These are phyloP conservation scores for Cordyceps cicadae DNA, from an alignment of 2,329 filamentous ascomycete genomes.

Conservation along the genomic window DNA sequence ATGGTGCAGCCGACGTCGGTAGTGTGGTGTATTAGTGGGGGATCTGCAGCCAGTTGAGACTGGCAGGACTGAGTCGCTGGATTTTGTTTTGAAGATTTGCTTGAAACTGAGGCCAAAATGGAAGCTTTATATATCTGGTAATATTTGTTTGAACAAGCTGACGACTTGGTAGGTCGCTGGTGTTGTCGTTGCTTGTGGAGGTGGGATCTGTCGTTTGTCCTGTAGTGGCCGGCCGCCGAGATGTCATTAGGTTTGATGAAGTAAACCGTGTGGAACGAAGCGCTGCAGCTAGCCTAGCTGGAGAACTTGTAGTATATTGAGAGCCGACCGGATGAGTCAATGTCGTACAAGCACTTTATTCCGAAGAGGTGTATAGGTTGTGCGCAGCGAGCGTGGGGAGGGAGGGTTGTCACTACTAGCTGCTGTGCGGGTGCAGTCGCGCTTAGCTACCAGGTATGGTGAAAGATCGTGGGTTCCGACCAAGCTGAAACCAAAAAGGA, in stretches of 20 bases:
- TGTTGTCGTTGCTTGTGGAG: not conserved
- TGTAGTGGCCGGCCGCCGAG: not conserved
- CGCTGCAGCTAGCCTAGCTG: not conserved
- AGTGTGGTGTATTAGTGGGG: slow-evolving; percentile 4
- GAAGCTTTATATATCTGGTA: not conserved
- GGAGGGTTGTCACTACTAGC: not conserved
- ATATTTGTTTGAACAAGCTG: not conserved
- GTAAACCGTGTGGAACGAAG: not conserved
- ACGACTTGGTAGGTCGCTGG: not conserved
- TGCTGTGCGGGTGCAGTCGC: no score
- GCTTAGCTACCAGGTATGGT: no score
- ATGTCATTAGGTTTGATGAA: not conserved
- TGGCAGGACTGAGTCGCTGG: not conserved
- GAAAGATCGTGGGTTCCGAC: no score
- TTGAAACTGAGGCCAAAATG: no score
- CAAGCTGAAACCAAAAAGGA: no score
- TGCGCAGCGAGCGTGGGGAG: no score
- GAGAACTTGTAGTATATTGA: not conserved
- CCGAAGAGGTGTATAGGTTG: not conserved
- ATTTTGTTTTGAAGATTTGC: not conserved
- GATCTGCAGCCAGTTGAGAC: not conserved
- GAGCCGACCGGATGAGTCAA: not conserved
- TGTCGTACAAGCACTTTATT: not conserved
- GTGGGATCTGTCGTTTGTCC: not conserved
- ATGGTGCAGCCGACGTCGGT: slow-evolving; percentile 27